Conservation (phyloP, 2,329 filamentous ascomycete species). For the Xylariales sp. region DNA sequence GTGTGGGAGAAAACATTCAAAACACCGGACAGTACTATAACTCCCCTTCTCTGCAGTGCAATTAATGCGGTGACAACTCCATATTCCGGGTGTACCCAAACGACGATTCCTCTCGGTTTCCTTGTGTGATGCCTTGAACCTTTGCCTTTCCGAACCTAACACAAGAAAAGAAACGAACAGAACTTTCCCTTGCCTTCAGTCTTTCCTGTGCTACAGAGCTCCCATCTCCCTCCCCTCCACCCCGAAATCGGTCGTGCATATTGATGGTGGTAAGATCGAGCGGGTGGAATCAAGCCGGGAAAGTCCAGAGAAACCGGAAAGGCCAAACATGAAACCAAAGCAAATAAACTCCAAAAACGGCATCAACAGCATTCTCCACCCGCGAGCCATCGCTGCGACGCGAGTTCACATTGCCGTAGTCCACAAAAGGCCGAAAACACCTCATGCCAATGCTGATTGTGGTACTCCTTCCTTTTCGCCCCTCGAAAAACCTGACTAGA, state of each 20-base stretch:
- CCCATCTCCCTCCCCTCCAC: not conserved
- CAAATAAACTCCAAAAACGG: conserved; percentile 18
- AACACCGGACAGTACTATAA: not conserved
- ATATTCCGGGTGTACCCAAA: not conserved
- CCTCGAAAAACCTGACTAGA: conserved; percentile 23
- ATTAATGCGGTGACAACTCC: not conserved
- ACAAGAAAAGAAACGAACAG: not conserved
- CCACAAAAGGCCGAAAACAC: conserved; percentile 29
- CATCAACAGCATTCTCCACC: conserved; percentile 14
- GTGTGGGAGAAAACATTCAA: not conserved
- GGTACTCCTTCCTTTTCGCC: conserved; percentile 24
- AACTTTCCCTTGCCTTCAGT: not conserved
- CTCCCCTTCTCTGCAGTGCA: not conserved
- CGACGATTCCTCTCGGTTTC: not conserved
- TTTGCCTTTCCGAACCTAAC: not conserved
- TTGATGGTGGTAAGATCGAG: not conserved
- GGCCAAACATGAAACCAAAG: conserved; percentile 9
- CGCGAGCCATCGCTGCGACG: not conserved
- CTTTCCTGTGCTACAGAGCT: not conserved
- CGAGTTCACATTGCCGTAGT: conserved; percentile 19
- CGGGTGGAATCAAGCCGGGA: not conserved
- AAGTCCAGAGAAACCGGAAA: conserved; percentile 6
- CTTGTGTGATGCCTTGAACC: not conserved
- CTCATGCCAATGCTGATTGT: conserved; percentile 32
- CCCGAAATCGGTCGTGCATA: not conserved